phyloP scores from a whole-genome alignment of 805 yeast genomes.

The Lipomyces kockii region DNA sequence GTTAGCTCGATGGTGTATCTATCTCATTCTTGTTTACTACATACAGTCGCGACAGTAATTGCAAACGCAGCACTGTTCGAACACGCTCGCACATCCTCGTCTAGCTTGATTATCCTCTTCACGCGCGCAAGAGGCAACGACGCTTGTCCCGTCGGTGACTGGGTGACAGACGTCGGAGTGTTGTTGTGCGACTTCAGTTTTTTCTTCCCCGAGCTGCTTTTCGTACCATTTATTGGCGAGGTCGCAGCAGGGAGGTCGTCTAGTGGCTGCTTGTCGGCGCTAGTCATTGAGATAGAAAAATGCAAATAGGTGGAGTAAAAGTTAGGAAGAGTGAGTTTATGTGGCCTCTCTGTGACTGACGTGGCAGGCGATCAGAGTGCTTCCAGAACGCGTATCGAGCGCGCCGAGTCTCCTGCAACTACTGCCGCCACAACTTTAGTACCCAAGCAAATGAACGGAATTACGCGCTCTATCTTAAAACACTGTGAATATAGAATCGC shows the following conservation, averaged over 20 bases:
- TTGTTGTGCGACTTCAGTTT: conserved; percentile 1
- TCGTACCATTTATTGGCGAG: neutral
- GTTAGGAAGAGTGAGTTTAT: neutral
- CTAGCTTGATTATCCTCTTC: conserved; percentile 37
- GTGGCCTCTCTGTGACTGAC: neutral
- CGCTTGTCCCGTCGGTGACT: conserved; percentile 19
- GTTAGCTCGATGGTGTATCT: neutral
- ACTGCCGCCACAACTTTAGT: no score
- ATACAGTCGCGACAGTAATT: conserved; percentile 39
- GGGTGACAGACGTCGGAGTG: neutral
- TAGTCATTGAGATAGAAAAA: neutral
- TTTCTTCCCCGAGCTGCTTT: neutral
- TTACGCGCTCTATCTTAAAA: no score
- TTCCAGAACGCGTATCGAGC: neutral
- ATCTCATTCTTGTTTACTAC: neutral
- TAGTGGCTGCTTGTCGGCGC: neutral
- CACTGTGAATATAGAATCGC: no score
- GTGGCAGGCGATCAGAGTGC: neutral
- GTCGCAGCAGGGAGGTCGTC: neutral
- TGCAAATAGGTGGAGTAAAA: neutral
- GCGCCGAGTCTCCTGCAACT: no score
- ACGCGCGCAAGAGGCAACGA: conserved; percentile 38
- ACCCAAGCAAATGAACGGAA: no score
- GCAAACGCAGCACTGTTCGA: conserved; percentile 40
- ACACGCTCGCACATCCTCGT: conserved; percentile 37